Evolutionary conservation across 192 early-diverging fungal species (phyloP).

Genomic region (Podila horticola): DNA sequence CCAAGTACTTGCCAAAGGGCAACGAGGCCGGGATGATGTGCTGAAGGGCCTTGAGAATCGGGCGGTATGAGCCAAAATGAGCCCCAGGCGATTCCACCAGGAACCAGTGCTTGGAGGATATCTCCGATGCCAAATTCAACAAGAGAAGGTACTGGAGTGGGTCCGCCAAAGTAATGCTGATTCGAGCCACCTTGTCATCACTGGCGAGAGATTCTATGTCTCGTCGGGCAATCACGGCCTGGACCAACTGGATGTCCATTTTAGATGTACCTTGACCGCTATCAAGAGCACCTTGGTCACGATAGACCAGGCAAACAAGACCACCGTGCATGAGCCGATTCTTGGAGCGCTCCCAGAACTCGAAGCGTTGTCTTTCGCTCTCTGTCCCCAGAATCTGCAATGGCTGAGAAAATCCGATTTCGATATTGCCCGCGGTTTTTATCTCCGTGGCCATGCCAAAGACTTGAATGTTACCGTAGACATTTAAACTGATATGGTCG

Average conservation of each 20-base stretch:
- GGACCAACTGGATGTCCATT: conserved; percentile 31
- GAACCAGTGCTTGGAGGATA: conserved; percentile 10
- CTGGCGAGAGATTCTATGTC: conserved; percentile 27
- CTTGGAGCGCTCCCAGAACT: conserved; percentile 59
- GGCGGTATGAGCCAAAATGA: conserved; percentile 47
- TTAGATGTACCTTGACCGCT: background rate
- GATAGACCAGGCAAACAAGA: conserved; percentile 54
- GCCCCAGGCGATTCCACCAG: conserved; percentile 50
- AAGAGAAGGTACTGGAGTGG: conserved; percentile 22
- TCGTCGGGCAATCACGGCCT: conserved; percentile 29
- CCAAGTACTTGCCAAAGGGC: conserved; percentile 55
- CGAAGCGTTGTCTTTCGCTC: conserved; percentile 14
- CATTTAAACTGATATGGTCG: conserved; percentile 43
- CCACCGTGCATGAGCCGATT: conserved; percentile 56
- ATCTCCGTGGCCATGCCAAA: conserved; percentile 26
- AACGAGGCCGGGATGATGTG: conserved; percentile 23
- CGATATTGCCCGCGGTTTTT: conserved; percentile 22
- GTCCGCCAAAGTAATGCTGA: conserved; percentile 25
- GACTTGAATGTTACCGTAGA: conserved; percentile 53
- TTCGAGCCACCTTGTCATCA: conserved; percentile 43
- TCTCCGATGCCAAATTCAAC: background rate
- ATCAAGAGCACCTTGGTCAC: background rate
- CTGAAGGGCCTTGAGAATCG: conserved; percentile 51
- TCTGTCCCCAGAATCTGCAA: conserved; percentile 3
- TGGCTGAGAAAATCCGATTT: conserved; percentile 43